Evolutionary conservation across 371 early-diverging fungal genomes (phyloP).

Genomic region (Zopfochytrium polystomum): DNA sequence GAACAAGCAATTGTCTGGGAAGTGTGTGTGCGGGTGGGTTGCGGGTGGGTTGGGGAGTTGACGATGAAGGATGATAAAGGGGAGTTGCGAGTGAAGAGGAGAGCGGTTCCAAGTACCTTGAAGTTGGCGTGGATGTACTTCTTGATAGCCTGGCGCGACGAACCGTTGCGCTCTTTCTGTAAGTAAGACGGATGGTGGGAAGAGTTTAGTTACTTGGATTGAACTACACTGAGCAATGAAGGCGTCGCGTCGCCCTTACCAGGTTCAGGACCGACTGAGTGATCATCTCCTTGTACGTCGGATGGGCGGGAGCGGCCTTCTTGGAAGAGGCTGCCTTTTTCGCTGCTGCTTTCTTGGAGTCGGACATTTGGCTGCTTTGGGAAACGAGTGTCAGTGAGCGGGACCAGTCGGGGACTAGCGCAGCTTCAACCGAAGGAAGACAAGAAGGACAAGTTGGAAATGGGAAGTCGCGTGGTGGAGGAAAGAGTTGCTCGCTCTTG

Average conservation of each 20-base stretch:
- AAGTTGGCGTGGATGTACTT: slow-evolving; percentile 80
- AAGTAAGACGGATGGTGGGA: not conserved
- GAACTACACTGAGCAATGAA: not conserved
- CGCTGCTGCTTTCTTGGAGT: no score
- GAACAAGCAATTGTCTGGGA: not conserved
- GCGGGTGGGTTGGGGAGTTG: not conserved
- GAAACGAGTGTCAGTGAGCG: no score
- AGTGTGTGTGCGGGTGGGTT: not conserved
- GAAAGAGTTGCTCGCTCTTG: no score
- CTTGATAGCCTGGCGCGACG: slow-evolving; percentile 75
- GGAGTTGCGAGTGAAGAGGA: not conserved
- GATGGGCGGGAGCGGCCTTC: slow-evolving; percentile 32
- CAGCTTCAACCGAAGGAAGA: no score
- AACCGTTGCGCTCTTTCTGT: slow-evolving; percentile 73
- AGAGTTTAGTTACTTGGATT: not conserved
- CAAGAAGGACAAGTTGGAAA: no score
- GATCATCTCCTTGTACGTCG: slow-evolving; percentile 61
- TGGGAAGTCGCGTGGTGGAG: no score
- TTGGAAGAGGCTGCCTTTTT: not conserved
- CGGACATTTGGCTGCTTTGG: no score
- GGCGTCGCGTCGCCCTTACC: no score
- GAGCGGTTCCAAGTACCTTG: slow-evolving; percentile 41
- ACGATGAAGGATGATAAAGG: not conserved
- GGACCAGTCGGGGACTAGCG: no score
- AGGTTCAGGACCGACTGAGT: slow-evolving; percentile 35